These are phyloP conservation scores for Corylus heterophylla DNA, from an alignment of 306 rosid species.

Conservation along the genomic window DNA sequence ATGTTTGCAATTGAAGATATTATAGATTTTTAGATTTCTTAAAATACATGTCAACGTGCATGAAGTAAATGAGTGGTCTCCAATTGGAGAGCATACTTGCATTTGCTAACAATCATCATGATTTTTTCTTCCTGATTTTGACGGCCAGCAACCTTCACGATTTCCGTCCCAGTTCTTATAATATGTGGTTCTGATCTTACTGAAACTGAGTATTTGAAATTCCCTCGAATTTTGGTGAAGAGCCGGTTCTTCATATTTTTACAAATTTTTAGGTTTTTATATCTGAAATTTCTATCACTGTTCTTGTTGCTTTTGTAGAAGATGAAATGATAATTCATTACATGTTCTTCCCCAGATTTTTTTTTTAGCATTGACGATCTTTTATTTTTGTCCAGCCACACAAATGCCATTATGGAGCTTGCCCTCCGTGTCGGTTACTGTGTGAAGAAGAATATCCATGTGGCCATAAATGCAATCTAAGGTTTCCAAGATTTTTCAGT, in stretches of 20 bases:
- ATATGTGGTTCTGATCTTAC: constrained; percentile 5
- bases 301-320: constrained; percentile 5
- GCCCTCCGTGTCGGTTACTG: constrained; percentile 73
- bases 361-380: constrained; percentile 24
- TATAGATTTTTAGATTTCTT: constrained; percentile 11
- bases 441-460: constrained; percentile 84
- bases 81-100: not conserved
- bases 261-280: not conserved
- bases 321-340: not conserved
- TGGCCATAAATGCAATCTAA: constrained; percentile 81
- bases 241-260: constrained; percentile 1
- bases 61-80: not conserved
- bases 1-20: constrained; percentile 18
- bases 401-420: constrained; percentile 96
- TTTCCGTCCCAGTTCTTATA: not conserved
- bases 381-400: constrained; percentile 66
- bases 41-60: not conserved
- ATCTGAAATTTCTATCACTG: constrained; percentile 2
- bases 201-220: not conserved
- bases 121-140: not conserved
- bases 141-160: not conserved
- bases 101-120: not conserved
- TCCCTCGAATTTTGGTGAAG: not conserved
- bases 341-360: not conserved
- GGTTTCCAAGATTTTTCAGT: constrained; percentile 49